These are phyloP conservation scores for Botryotinia convoluta DNA, from an alignment of 2,329 filamentous ascomycete genomes.

Conservation along the genomic window DNA sequence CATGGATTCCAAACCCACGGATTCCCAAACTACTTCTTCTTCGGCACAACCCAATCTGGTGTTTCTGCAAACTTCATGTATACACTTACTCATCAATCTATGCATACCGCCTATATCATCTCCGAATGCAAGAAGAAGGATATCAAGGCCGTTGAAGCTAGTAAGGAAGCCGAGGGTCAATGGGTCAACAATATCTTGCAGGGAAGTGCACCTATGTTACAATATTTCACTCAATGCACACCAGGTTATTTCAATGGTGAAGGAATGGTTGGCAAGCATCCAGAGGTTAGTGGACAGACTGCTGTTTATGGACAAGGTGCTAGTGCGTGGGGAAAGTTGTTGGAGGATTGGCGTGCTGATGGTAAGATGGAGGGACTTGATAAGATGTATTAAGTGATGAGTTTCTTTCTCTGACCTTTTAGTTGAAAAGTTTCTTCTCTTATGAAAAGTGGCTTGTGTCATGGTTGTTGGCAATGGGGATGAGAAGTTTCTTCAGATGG, in stretches of 20 bases:
- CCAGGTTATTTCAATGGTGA: slow-evolving; percentile 19
- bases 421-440: background rate
- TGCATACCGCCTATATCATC: slow-evolving; percentile 14
- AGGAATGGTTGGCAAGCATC: slow-evolving; percentile 3
- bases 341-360: slow-evolving; percentile 8
- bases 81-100: background rate
- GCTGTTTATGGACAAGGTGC: slow-evolving; percentile 8
- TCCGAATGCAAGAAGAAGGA: background rate
- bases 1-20: slow-evolving; percentile 17
- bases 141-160: slow-evolving; percentile 10
- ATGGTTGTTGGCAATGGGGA: background rate
- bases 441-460: background rate
- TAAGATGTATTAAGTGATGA: background rate
- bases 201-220: slow-evolving; percentile 1
- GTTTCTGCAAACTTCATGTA: slow-evolving; percentile 20
- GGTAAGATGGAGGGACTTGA: slow-evolving; percentile 15
- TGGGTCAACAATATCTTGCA: slow-evolving; percentile 9
- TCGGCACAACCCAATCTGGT: slow-evolving; percentile 12
- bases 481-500: background rate
- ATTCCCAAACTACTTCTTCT: slow-evolving; percentile 19
- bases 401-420: background rate
- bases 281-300: background rate
- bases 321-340: slow-evolving; percentile 16
- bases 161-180: background rate
- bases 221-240: slow-evolving; percentile 5